These are phyloP conservation scores for Ogataea degrootiae DNA, from an alignment of 805 yeast genomes.

Conservation along the genomic window DNA sequence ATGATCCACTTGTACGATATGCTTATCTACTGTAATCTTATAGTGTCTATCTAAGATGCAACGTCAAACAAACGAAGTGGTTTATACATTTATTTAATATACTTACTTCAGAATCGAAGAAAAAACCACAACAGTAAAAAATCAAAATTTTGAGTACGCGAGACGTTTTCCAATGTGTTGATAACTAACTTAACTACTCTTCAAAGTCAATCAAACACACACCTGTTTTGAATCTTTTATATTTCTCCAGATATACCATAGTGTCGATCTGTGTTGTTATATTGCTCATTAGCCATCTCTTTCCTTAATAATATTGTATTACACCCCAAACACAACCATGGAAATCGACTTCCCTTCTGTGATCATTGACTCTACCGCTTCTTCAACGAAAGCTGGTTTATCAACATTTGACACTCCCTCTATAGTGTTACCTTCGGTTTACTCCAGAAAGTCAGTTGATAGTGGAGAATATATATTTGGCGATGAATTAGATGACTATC, in stretches of 20 bases:
- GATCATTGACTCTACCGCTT: conserved; percentile 66
- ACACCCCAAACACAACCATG: conserved; percentile 13
- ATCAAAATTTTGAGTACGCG: no score
- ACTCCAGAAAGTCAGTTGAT: conserved; percentile 35
- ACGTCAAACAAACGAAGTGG: not conserved
- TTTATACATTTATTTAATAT: no score
- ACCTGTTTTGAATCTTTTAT: no score
- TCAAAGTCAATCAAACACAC: not conserved
- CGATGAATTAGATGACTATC: conserved; percentile 39
- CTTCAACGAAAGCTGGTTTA: conserved; percentile 64
- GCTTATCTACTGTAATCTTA: not conserved
- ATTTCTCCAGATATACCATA: no score
- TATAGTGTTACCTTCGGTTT: conserved; percentile 51
- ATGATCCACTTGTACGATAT: not conserved
- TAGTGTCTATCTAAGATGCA: no score
- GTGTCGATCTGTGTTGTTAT: not conserved
- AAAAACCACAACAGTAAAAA: no score
- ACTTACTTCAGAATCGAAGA: no score
- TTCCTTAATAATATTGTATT: not conserved
- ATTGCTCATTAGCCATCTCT: not conserved
- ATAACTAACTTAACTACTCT: no score
- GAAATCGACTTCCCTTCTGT: conserved; percentile 48
- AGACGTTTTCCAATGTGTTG: no score
- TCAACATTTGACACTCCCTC: conserved; percentile 62
- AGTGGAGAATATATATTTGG: conserved; percentile 28